A percentile compares a stretch with the other conserved stretches of the same genome.
These are phyloP conservation scores for Gautieria morchelliformis DNA, from an alignment of 768 basidiomycete genomes.

Conservation along the genomic window DNA sequence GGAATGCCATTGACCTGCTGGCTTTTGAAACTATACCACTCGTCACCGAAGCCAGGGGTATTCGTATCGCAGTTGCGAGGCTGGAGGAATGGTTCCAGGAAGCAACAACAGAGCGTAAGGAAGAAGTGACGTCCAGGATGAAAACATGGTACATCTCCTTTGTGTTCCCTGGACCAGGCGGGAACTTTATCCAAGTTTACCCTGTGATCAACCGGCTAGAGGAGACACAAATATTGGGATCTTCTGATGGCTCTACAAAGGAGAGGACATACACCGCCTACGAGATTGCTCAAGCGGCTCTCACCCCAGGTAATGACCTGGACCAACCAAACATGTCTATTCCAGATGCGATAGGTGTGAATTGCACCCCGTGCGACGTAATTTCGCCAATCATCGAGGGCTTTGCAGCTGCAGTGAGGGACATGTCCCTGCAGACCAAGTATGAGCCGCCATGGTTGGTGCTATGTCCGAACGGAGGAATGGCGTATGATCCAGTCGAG, in stretches of 20 bases:
- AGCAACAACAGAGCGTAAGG: conserved; percentile 11
- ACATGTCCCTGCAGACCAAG: conserved; percentile 2
- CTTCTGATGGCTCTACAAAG: background rate
- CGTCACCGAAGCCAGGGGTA: conserved; percentile 51
- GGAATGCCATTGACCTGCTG: conserved; percentile 49
- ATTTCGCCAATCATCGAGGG: conserved; percentile 13
- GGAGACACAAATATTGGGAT: background rate
- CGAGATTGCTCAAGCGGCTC: conserved; percentile 30
- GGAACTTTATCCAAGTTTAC: background rate
- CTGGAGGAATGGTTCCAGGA: conserved; percentile 19
- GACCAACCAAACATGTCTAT: conserved; percentile 12
- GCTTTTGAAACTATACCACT: conserved; percentile 78
- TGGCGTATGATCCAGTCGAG: conserved; percentile 38
- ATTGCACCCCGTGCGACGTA: conserved; percentile 41
- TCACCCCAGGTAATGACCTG: background rate
- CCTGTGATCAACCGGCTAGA: background rate
- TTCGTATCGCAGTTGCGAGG: conserved; percentile 46
- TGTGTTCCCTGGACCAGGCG: conserved; percentile 38
- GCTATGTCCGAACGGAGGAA: conserved; percentile 65
- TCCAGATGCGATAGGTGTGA: conserved; percentile 60
- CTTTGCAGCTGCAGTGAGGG: background rate
- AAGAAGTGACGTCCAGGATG: conserved; percentile 10
- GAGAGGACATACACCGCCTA: conserved; percentile 18
- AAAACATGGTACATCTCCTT: conserved; percentile 75
- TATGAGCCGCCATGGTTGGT: conserved; percentile 41